A percentile compares a stretch with the other conserved stretches of the same genome.
These are phyloP conservation scores for Eucalyptus brandiana DNA, from an alignment of 345 rosid species.

Conservation along the genomic window DNA sequence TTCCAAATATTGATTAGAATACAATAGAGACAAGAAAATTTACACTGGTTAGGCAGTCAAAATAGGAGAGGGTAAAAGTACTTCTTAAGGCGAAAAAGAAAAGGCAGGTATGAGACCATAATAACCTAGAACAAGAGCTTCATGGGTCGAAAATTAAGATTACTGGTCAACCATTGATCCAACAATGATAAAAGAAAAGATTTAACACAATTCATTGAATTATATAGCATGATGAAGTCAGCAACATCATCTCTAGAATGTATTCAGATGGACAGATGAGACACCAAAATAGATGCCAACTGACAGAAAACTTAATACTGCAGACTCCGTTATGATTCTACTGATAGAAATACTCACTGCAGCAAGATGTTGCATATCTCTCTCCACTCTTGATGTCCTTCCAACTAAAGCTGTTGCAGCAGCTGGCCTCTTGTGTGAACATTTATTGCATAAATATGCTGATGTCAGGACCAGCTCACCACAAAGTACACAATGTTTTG, in stretches of 20 bases:
- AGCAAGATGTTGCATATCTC: constrained; percentile 82
- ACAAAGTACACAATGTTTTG: constrained; percentile 78
- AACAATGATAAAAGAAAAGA: background rate
- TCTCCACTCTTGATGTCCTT: constrained; percentile 77
- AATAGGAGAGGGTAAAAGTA: background rate
- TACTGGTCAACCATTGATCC: background rate
- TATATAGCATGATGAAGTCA: background rate
- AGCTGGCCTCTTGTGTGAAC: constrained; percentile 38
- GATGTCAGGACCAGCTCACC: constrained; percentile 78
- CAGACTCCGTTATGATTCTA: background rate
- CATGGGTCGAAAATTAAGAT: background rate
- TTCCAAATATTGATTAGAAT: background rate
- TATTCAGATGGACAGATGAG: background rate
- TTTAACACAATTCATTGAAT: background rate
- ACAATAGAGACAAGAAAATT: background rate
- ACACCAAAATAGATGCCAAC: background rate
- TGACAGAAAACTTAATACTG: background rate
- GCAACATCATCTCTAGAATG: background rate
- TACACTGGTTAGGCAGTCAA: background rate
- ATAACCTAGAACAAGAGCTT: background rate
- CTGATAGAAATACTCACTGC: constrained; percentile 33
- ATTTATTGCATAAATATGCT: constrained; percentile 50
- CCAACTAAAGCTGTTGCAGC: constrained; percentile 52
- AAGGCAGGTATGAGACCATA: background rate
- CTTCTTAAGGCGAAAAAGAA: background rate